Evolutionary conservation across 2,329 filamentous ascomycete species (phyloP).

Genomic region (Rutstroemia sp.): DNA sequence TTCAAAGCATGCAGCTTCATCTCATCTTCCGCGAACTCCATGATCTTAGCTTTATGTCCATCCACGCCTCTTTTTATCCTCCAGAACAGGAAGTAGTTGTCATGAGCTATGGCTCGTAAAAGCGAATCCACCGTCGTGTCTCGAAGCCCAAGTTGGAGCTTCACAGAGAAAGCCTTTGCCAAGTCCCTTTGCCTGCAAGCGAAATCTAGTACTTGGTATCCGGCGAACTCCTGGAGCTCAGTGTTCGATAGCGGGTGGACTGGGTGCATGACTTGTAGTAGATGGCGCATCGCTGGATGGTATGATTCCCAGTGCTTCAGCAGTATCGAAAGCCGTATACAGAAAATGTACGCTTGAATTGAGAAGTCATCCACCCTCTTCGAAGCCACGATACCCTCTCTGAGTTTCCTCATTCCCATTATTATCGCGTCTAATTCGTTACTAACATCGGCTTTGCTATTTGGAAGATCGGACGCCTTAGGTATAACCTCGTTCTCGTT

Average conservation of each 20-base stretch:
- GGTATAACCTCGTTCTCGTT: slow-evolving; percentile 17
- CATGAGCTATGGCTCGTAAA: slow-evolving; percentile 64
- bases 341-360: slow-evolving; percentile 85
- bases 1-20: slow-evolving; percentile 74
- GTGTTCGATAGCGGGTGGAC: slow-evolving; percentile 58
- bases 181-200: slow-evolving; percentile 77
- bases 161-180: slow-evolving; percentile 62
- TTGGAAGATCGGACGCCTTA: slow-evolving; percentile 6
- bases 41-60: slow-evolving; percentile 68
- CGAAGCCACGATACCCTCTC: slow-evolving; percentile 80
- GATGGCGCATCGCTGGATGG: slow-evolving; percentile 74
- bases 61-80: slow-evolving; percentile 65
- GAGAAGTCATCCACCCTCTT: slow-evolving; percentile 73
- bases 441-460: slow-evolving; percentile 9
- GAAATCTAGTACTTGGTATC: slow-evolving; percentile 79
- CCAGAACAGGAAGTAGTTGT: slow-evolving; percentile 79
- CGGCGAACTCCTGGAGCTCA: slow-evolving; percentile 71
- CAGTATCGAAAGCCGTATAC: slow-evolving; percentile 75
- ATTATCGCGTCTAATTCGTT: slow-evolving; percentile 44
- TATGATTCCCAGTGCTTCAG: slow-evolving; percentile 81
- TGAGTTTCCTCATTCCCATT: slow-evolving; percentile 80
- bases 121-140: slow-evolving; percentile 64
- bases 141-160: slow-evolving; percentile 50
- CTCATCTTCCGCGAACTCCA: slow-evolving; percentile 73
- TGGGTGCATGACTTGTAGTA: slow-evolving; percentile 65